These are phyloP conservation scores for Chlorella variabilis DNA, from an alignment of 163 green algal genomes.

Conservation along the genomic window DNA sequence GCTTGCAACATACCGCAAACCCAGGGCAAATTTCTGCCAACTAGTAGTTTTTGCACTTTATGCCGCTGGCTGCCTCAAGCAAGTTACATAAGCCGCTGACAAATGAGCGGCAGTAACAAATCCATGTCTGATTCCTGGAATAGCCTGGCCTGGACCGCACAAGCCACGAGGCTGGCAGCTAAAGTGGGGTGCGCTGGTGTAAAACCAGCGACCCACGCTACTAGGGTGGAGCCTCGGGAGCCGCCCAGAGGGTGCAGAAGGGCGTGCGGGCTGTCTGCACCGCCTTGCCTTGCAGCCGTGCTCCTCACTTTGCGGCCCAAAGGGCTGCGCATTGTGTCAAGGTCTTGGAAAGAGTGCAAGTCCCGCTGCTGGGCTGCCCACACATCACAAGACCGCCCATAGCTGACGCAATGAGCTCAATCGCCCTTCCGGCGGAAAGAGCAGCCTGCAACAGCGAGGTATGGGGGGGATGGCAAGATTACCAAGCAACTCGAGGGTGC, in stretches of 20 bases:
- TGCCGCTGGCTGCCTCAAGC: too few relatives aligned
- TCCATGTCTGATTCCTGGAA: not conserved
- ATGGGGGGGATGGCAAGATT: too few relatives aligned
- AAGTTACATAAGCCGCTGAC: not conserved
- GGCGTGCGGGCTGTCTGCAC: not conserved
- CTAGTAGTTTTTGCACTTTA: too few relatives aligned
- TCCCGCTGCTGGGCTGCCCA: conserved; percentile 8
- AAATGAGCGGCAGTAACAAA: not conserved
- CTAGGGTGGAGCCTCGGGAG: conserved; percentile 7
- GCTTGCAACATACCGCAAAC: too few relatives aligned
- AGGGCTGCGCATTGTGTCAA: not conserved
- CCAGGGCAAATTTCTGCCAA: too few relatives aligned
- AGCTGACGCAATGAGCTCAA: not conserved
- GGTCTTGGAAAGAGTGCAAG: not conserved
- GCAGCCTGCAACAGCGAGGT: conserved; percentile 73
- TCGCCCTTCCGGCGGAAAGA: conserved; percentile 93
- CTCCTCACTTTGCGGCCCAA: conserved; percentile 13
- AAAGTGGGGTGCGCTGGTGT: not conserved
- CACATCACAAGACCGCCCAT: conserved; percentile 14
- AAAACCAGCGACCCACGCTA: not conserved
- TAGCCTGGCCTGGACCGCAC: not conserved
- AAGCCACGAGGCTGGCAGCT: not conserved
- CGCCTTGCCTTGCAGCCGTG: not conserved
- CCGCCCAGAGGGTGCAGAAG: not conserved
- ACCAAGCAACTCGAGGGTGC: too few relatives aligned